Evolutionary conservation across 1,139 yeast species (phyloP).

Genomic region (Suhomyces chickasaworum): DNA sequence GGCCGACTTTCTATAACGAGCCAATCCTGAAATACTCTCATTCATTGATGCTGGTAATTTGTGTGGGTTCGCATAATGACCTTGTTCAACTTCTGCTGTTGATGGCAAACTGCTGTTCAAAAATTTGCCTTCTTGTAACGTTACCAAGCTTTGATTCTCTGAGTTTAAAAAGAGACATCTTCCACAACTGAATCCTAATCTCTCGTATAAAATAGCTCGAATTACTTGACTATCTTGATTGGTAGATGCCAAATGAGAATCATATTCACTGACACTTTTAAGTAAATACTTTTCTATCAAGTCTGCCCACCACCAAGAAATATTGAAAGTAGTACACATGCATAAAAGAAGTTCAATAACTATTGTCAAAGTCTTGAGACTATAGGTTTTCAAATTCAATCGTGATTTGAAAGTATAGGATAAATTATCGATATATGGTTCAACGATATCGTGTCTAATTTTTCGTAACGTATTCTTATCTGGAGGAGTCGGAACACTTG

Average conservation of each 20-base stretch:
- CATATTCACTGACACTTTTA: conserved; percentile 43
- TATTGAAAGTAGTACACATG: conserved; percentile 37
- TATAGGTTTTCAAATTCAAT: conserved; percentile 61
- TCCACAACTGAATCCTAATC: conserved; percentile 44
- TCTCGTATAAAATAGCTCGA: conserved; percentile 43
- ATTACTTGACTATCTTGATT: conserved; percentile 40
- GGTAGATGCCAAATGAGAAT: conserved; percentile 37
- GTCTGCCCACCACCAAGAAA: conserved; percentile 54
- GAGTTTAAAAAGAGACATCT: conserved; percentile 27
- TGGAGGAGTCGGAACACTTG: conserved; percentile 25
- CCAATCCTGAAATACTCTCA: conserved; percentile 49
- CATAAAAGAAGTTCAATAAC: conserved; percentile 58
- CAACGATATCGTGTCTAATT: conserved; percentile 61
- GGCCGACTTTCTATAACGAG: conserved; percentile 71
- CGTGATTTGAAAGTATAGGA: conserved; percentile 56
- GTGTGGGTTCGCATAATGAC: conserved; percentile 37
- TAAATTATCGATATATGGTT: conserved; percentile 68
- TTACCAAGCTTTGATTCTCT: conserved; percentile 18
- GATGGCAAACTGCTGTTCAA: background rate
- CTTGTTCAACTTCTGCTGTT: conserved; percentile 25
- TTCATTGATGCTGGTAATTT: conserved; percentile 41
- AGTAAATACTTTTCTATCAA: conserved; percentile 48
- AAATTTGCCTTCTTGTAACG: conserved; percentile 13
- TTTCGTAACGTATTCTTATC: conserved; percentile 59
- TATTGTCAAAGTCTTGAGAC: conserved; percentile 48